Evolutionary conservation across 257 asterid genomes (phyloP).

Genomic region (Anisodus acutangulus): DNA sequence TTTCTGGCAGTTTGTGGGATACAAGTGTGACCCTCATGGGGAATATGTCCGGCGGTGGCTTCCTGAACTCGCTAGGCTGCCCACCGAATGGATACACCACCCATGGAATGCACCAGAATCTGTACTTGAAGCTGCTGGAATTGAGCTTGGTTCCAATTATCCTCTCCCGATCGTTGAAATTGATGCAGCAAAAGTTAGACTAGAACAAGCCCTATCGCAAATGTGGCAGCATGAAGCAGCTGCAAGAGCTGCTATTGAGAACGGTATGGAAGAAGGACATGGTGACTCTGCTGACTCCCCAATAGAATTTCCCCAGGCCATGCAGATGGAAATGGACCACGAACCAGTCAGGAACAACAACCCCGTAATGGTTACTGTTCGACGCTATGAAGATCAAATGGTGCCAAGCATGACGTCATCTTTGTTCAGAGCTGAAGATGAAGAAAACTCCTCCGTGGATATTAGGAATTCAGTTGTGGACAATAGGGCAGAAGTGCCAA

Average conservation of each 20-base stretch:
- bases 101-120: slow-evolving; percentile 91
- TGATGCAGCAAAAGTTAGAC: slow-evolving; percentile 67
- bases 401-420: slow-evolving; percentile 91
- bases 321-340: slow-evolving; percentile 63
- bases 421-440: slow-evolving; percentile 62
- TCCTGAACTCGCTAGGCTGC: slow-evolving; percentile 86
- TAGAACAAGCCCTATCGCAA: slow-evolving; percentile 72
- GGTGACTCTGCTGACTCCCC: slow-evolving; percentile 86
- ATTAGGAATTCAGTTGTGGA: slow-evolving; percentile 50
- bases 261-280: slow-evolving; percentile 90
- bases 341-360: slow-evolving; percentile 58
- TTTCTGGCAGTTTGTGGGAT: slow-evolving; percentile 73
- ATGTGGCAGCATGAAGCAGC: slow-evolving; percentile 89
- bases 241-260: slow-evolving; percentile 61
- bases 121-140: slow-evolving; percentile 91
- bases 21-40: slow-evolving; percentile 86
- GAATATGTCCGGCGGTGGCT: slow-evolving; percentile 97
- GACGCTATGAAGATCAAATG: slow-evolving; percentile 85
- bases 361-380: slow-evolving; percentile 37
- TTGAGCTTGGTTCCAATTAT: slow-evolving; percentile 93
- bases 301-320: slow-evolving; percentile 74
- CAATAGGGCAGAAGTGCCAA: slow-evolving; percentile 80
- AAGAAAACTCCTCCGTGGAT: slow-evolving; percentile 54
- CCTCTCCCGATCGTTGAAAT: slow-evolving; percentile 78
- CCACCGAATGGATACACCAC: slow-evolving; percentile 96